A percentile compares a stretch with the other conserved stretches of the same genome.
phyloP scores from a whole-genome alignment of 2,329 filamentous ascomycete species.

The Botryotinia narcissicola region DNA sequence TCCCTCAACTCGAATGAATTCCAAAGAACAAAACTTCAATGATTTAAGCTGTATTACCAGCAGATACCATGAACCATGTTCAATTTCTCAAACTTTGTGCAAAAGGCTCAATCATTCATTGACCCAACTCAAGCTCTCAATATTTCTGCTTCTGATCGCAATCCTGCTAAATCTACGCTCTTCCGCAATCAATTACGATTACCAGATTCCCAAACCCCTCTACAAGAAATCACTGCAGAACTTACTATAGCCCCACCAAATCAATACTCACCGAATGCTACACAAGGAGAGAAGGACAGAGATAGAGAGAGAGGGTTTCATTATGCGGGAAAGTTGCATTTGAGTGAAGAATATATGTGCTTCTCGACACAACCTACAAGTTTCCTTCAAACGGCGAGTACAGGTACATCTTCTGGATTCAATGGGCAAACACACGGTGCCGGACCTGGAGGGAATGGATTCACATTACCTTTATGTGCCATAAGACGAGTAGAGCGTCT shows the following conservation, averaged over 20 bases:
- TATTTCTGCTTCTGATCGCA: constrained; percentile 69
- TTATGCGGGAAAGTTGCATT: constrained; percentile 87
- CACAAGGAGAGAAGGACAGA: constrained; percentile 67
- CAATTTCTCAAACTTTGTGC: constrained; percentile 76
- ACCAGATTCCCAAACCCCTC: constrained; percentile 83
- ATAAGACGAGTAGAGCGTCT: constrained; percentile 89
- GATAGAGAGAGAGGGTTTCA: constrained; percentile 70
- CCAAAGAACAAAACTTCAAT: constrained; percentile 1
- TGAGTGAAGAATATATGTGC: constrained; percentile 93
- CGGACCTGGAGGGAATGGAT: constrained; percentile 91
- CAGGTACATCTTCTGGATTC: constrained; percentile 76
- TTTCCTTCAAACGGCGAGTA: constrained; percentile 77
- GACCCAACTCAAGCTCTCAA: constrained; percentile 79
- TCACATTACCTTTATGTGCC: constrained; percentile 88
- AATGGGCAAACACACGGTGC: constrained; percentile 91
- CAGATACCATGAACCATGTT: constrained; percentile 50
- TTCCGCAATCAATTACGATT: constrained; percentile 97
- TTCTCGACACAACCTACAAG: constrained; percentile 93
- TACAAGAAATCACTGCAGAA: constrained; percentile 96
- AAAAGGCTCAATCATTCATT: constrained; percentile 93
- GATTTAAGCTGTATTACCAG: constrained; percentile 23
- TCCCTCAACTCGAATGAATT: constrained; percentile 19
- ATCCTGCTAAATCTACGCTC: constrained; percentile 85
- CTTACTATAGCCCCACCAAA: constrained; percentile 74
- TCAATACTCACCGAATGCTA: constrained; percentile 51